Base-by-base conservation (phyloP, 192 early-diverging fungal genomes). In the Coemansia sp. region DNA sequence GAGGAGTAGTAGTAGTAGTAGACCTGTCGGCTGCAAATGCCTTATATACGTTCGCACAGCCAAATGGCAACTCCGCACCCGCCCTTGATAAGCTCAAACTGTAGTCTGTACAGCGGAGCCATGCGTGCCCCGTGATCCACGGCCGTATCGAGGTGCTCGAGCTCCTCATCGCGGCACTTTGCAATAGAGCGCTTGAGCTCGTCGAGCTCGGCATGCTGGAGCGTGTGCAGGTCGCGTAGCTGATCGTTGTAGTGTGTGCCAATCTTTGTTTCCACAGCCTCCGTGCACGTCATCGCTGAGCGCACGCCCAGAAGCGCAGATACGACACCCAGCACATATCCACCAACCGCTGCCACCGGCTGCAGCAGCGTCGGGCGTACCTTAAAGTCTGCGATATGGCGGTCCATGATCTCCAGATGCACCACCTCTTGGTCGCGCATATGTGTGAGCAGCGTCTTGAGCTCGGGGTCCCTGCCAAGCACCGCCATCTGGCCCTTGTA, bases 251-350 rank as follows among this genome's bases (percentile, higher is more conserved):
- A 98, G 71, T 99, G 96, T 37, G 89, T 74, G 26, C 96, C 95
- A 75, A 99, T 99, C 12, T 92, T 89, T 9, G 94, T 95, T 82
- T 99, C 96, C 15, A 97, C 96, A 3, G 94, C 96, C 67, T 99
- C 96, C 0, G 96, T 99, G 74, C 94, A 96, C n/a, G 95, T 94
- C 95, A 99, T 99, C 29, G 94, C 94, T 23, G 94, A 94, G 63
- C 94, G 91, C 63, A 92, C 90, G n/a, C 95, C 96, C 67, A 99
- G 72, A 52, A 94, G 58, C 3, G 93, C 96, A 2, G 95, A 94
- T 1, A 86, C 89, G 6, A 85, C 90, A 18, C 96, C 96, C 12
- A 99, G 70, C 2, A 89, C 82, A 63, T 88, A 96, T 7, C 96
- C 96, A 15, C 92, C 89, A 8, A 84, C 77, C 40, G 93, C 93